phyloP scores from a whole-genome alignment of 1,284 basidiomycete genomes.

The Ceratobasidium sp. region DNA sequence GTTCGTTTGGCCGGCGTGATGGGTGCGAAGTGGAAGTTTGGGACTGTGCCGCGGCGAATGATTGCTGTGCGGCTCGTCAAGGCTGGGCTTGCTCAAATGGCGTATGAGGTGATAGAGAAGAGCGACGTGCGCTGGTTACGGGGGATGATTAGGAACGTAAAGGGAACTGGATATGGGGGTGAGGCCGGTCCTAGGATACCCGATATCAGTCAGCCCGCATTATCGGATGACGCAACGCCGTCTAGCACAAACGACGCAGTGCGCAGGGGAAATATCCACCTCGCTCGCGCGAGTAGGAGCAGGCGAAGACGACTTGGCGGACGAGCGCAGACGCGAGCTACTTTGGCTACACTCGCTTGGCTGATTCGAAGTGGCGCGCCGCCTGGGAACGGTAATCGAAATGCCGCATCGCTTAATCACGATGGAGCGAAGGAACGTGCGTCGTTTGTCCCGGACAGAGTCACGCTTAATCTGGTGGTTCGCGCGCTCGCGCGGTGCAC shows the following conservation, averaged over 20 bases:
- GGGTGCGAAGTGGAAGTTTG: conserved; percentile 4
- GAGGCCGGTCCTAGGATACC: not conserved
- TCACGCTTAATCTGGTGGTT: conserved; percentile 23
- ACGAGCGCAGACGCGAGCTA: conserved; percentile 16
- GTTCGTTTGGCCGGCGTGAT: conserved; percentile 15
- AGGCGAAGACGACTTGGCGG: conserved; percentile 9
- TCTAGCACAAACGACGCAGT: conserved; percentile 4
- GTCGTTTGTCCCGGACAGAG: conserved; percentile 23
- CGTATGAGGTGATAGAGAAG: not conserved
- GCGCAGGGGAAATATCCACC: conserved; percentile 11
- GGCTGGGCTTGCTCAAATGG: not conserved
- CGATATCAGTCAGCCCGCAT: not conserved
- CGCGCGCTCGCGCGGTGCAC: conserved; percentile 32
- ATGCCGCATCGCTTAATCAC: not conserved
- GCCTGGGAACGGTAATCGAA: not conserved
- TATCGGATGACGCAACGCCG: not conserved
- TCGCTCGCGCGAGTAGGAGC: not conserved
- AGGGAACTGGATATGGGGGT: too few species aligned
- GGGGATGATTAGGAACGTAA: not conserved
- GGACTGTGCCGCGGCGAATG: not conserved
- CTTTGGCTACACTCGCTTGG: conserved; percentile 24
- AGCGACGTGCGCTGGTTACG: not conserved
- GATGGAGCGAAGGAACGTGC: conserved; percentile 4
- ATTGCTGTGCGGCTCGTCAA: conserved; percentile 2
- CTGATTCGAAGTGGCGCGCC: not conserved